phyloP scores from a whole-genome alignment of 176 grass and related monocot genomes.

The Pharus latifolius region DNA sequence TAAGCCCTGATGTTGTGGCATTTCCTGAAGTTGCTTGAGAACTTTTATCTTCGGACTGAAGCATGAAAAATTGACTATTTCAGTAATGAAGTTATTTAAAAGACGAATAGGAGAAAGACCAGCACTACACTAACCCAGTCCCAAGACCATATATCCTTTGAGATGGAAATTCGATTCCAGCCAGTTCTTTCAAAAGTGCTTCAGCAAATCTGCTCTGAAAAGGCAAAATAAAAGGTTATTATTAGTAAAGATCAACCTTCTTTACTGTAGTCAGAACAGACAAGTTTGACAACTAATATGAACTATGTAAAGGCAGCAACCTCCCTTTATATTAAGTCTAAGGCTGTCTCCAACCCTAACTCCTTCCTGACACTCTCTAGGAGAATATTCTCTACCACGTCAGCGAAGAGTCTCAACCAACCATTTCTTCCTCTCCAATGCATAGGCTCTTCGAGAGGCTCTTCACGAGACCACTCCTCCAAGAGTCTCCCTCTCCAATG shows the following conservation, averaged over 20 bases:
- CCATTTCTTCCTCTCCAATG: too few species aligned
- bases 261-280: not conserved
- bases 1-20: constrained; percentile 57
- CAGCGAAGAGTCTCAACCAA: too few species aligned
- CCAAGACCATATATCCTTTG: constrained; percentile 91
- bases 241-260: not conserved
- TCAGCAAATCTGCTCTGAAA: constrained; percentile 79
- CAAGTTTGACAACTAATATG: not conserved
- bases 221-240: not conserved
- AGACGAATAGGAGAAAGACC: not conserved
- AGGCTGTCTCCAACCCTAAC: too few species aligned
- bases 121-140: constrained; percentile 50
- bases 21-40: constrained; percentile 65
- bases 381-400: too few species aligned
- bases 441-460: too few species aligned
- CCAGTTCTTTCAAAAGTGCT: constrained; percentile 69
- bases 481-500: too few species aligned
- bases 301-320: not conserved
- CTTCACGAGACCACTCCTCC: too few species aligned
- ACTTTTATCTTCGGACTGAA: constrained; percentile 81
- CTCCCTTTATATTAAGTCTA: too few species aligned
- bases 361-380: too few species aligned
- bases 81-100: not conserved
- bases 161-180: constrained; percentile 63
- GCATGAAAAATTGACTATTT: constrained; percentile 13